A percentile compares a stretch with the other conserved stretches of the same genome.
Conservation (phyloP, 2,329 filamentous ascomycete genomes). For the Penicillium fuscoglaucum region DNA sequence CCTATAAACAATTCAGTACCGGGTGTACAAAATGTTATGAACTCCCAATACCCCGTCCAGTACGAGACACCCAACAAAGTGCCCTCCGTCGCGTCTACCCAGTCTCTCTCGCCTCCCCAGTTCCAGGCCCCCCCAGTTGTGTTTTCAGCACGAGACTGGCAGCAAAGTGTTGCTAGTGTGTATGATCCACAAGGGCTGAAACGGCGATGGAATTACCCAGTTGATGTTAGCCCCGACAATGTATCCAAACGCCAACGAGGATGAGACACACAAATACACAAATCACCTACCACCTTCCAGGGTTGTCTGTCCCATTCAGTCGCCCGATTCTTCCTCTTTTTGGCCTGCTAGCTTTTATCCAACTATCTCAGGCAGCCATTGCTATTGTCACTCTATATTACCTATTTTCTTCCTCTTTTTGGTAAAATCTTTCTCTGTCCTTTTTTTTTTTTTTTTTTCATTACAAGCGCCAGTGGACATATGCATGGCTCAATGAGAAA, state of each 20-base stretch:
- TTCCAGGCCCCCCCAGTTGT: conserved; percentile 38
- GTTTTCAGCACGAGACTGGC: conserved; percentile 50
- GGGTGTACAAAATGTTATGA: conserved; percentile 28
- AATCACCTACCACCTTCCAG: background rate
- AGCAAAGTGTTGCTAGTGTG: conserved; percentile 51
- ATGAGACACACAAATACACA: conserved; percentile 8
- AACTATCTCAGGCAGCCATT: background rate
- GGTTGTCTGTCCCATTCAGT: background rate
- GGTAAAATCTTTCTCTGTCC: background rate
- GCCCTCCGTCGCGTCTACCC: conserved; percentile 30
- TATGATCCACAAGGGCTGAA: conserved; percentile 49
- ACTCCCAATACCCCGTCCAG: conserved; percentile 38
- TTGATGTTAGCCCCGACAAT: conserved; percentile 34
- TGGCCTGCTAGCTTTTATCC: background rate
- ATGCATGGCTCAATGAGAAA: background rate
- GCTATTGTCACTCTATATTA: background rate
- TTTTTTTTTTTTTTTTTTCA: background rate
- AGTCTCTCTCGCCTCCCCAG: conserved; percentile 36
- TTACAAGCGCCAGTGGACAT: background rate
- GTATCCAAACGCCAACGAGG: conserved; percentile 37
- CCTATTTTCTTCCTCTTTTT: background rate
- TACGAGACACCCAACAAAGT: conserved; percentile 36
- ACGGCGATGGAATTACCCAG: conserved; percentile 45
- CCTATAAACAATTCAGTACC: conserved; percentile 33
- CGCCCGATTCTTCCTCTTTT: background rate